Base-by-base conservation (phyloP, 2,329 filamentous ascomycete species). In the Phaeomoniella chlamydospora region DNA sequence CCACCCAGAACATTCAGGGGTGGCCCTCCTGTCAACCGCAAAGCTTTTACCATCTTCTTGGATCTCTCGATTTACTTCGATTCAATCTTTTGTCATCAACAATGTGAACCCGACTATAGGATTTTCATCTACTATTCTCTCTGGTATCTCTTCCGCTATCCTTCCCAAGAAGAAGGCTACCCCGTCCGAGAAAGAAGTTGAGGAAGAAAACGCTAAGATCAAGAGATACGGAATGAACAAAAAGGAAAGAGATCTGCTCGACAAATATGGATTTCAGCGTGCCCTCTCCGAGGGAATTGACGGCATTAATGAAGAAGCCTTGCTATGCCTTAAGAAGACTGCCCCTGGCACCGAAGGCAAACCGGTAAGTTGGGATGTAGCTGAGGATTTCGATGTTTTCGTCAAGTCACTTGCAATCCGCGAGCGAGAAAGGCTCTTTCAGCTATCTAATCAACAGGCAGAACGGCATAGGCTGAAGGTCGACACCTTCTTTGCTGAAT, bases 231-330 rank as follows among this genome's bases (percentile, higher is more conserved):
- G 22, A 9, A 6, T 26, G n/a, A n/a, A 26, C 6, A n/a, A 26
- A n/a, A 26, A 26, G n/a, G 22, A 26, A n/a, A 6, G 22, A 9
- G 22, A 26, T 26, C 22, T 26, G 9, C 9, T 26, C 6, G 22
- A 26, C n/a, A n/a, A 6, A 9, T 6, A 26, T 6, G 22, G 6
- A n/a, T 26, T 26, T 26, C 22, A n/a, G 9, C 22, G 22, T 26
- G 22, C 22, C 22, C 22, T 26, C 9, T 26, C 22, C 22, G 59
- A 62, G 41, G 43, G 46, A 14, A 55, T 48, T 0, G 44, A 45
- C 3, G 61, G 56, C 1, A 52, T 45, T 2, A 61, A 59, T 36
- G 52, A 55, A 14, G 60, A 64, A 41, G 56, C 54, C 2, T 37
- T 53, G 17, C 47, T 59, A 4, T 59, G 56, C 39, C 41, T 62